Evolutionary conservation across 1,284 basidiomycete genomes (phyloP), one percentile per base, ranked within the genome.

Genomic region (Pterulicium gracile): DNA sequence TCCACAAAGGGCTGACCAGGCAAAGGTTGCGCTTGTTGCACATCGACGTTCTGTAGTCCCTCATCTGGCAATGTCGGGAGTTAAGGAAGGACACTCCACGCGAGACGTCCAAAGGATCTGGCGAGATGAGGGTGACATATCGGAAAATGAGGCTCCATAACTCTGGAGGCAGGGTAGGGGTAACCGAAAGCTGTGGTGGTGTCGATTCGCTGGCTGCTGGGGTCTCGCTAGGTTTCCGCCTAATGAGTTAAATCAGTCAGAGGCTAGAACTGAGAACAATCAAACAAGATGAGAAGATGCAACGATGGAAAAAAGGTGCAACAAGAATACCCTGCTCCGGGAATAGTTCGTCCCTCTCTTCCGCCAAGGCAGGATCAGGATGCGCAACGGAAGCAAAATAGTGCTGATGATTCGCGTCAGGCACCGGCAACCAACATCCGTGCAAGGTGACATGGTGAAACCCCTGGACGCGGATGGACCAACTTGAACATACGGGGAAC

Each of bases 1-100:
- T 66, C 77, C 77, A 85, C 4, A 63, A 58, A 43, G 69, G 68
- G 53, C 62, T 77, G 4, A 85, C 81, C 35, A 73, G 63, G 3
- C 74, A 66, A 18, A 82, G 58, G 44, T 61, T 59, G 20, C 64
- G 61, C 54, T 82, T 82, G 49, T 64, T 61, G 5, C 53, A 55
- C 66, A 83, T 72, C 49, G 63, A 57, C 1, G 59, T 51, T 24
- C 65, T 63, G 54, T 85, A 80, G 20, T 67, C 62, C 7, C 36
- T 13, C 15, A 39, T 10, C 15, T 17, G 36, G 36, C 36, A 39
- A 17, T 17, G 36, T 17, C 36, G 36, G 19, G 36, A 39, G 36
- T 39, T 39, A 13, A 39, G 36, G 15, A 39, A 39, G 19, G 36
- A 39, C 5, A 39, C 36, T 39, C 36, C 36, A 17, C 36, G 36